phyloP scores from a whole-genome alignment of 768 basidiomycete species.

The Kockovaella imperatae region DNA sequence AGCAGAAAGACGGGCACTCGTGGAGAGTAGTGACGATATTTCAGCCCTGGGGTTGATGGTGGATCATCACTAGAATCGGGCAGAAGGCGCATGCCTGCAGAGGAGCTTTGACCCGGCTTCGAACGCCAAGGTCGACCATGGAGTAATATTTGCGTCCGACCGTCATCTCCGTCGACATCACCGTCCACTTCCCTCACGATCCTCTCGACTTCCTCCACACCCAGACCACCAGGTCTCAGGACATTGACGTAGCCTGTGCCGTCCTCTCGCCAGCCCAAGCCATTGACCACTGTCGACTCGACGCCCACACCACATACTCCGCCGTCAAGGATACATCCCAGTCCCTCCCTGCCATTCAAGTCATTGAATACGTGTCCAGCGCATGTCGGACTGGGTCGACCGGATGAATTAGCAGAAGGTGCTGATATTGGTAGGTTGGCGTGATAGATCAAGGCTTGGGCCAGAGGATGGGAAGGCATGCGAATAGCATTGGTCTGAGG shows the following conservation, averaged over 20 bases:
- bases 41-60: slow-evolving; percentile 97
- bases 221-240: slow-evolving; percentile 83
- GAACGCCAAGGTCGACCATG: slow-evolving; percentile 33
- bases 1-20: slow-evolving; percentile 74
- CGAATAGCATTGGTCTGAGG: slow-evolving; percentile 61
- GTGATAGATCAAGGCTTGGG: slow-evolving; percentile 74
- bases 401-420: slow-evolving; percentile 89
- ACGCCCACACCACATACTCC: slow-evolving; percentile 81
- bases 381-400: slow-evolving; percentile 85
- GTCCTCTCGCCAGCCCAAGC: slow-evolving; percentile 47
- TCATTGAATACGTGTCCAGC: slow-evolving; percentile 78
- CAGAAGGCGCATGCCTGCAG: neutral
- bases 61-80: slow-evolving; percentile 21
- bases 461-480: slow-evolving; percentile 90
- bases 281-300: slow-evolving; percentile 94
- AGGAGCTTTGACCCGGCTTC: neutral
- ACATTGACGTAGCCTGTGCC: slow-evolving; percentile 60
- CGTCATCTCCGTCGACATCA: slow-evolving; percentile 44
- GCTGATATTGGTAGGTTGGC: slow-evolving; percentile 75
- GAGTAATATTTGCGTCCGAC: slow-evolving; percentile 33
- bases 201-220: slow-evolving; percentile 73
- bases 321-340: slow-evolving; percentile 80
- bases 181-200: slow-evolving; percentile 49
- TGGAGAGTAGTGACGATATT: slow-evolving; percentile 95
- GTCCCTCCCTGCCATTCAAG: slow-evolving; percentile 48